A percentile compares a stretch with the other conserved stretches of the same genome.
These are phyloP conservation scores for Alternaria ventricosa DNA, from an alignment of 2,329 filamentous ascomycete species.

Conservation along the genomic window DNA sequence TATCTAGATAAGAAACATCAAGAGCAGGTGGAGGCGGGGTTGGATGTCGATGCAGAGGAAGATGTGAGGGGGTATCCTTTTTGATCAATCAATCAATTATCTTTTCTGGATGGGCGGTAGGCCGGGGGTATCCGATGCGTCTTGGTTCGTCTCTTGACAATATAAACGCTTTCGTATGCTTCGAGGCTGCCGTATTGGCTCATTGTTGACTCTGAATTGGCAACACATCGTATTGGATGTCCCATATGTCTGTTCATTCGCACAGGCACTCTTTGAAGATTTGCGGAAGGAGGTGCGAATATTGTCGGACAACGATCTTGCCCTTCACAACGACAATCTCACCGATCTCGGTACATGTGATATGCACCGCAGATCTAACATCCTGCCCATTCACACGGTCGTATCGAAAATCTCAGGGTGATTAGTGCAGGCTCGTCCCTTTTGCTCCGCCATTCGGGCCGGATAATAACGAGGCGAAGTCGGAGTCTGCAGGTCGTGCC, in stretches of 20 bases:
- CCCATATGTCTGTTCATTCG: not conserved
- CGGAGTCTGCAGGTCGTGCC: not conserved
- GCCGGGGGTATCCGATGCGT: not conserved
- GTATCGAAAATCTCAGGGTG: not conserved
- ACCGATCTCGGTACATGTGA: not conserved
- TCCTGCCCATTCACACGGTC: not conserved
- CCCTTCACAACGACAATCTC: not conserved
- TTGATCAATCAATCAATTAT: constrained; percentile 20
- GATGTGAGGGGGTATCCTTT: constrained; percentile 69
- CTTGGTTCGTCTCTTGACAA: not conserved
- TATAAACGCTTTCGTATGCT: not conserved
- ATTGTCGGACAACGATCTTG: not conserved
- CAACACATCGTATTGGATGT: not conserved
- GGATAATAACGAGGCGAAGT: constrained; percentile 3
- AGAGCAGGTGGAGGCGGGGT: constrained; percentile 72
- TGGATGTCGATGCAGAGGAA: constrained; percentile 69
- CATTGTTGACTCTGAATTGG: not conserved
- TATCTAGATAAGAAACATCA: constrained; percentile 77
- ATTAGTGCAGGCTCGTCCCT: not conserved
- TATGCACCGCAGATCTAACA: not conserved
- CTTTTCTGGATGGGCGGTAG: not conserved
- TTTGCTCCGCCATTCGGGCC: constrained; percentile 5
- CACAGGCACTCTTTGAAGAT: not conserved
- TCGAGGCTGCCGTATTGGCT: not conserved
- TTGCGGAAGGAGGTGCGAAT: not conserved